Evolutionary conservation across 2,329 filamentous ascomycete species (phyloP), one percentile per base, ranked within the genome.

Genomic region (Colletotrichum orbiculare): DNA sequence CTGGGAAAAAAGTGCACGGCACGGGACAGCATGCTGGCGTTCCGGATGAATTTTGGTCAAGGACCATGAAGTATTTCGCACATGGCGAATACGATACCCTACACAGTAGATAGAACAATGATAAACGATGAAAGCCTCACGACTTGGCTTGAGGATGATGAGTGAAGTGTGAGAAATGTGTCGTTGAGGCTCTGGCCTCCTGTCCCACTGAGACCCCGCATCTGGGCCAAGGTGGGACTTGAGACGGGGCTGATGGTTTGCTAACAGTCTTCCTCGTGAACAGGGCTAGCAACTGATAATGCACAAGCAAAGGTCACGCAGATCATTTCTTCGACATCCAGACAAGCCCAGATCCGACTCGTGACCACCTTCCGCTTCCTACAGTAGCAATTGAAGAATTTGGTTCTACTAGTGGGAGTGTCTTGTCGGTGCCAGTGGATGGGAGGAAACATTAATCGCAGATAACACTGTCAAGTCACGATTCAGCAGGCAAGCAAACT

Each of bases 1-100:
- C 39, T 34, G 47, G 57, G 59, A 62, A 62, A 54, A 45, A 33
- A 64, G 42, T 48, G 47, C 34, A 65, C 47, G 47, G 58, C 25
- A 61, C 17, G 47, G 52, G 62, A 65, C 52, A 65, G 62, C 62
- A 62, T 65, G 58, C 58, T 45, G 58, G 62, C 57, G 58, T 61
- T 65, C 62, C 41, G 62, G 52, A 52, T 53, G 25, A 17, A 33
- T 53, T 55, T 33, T 17, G 45, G 58, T 60, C 52, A 48, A 17
- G 56, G 58, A 58, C 52, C 58, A 43, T 39, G 42, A 43, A 38
- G 15, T 47, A 48, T 56, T 46, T 47, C 42, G 58, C 46, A 12
- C 43, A 53, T 45, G n/a, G 58, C 52, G 38, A 52, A 39, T 48
- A 52, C 42, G 25, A 4, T 25, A 56, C 48, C 53, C 52, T 56